Conservation (phyloP, 2,329 filamentous ascomycete species). For the Cladophialophora chaetospira region DNA sequence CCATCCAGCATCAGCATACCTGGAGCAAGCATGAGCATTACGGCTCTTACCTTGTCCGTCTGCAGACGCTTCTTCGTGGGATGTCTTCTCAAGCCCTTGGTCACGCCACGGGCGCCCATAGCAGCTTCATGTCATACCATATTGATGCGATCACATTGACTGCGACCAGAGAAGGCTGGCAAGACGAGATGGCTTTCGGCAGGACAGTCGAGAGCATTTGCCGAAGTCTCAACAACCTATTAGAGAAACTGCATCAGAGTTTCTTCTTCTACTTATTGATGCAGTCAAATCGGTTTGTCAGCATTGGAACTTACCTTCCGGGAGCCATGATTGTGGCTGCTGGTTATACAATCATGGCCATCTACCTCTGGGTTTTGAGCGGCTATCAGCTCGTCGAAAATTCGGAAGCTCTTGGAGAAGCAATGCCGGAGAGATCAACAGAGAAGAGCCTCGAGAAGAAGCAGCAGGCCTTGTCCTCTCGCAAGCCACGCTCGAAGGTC, state of each 20-base stretch:
- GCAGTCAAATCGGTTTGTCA: constrained; percentile 89
- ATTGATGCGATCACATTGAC: constrained; percentile 94
- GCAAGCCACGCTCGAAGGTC: constrained; percentile 1
- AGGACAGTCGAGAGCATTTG: constrained; percentile 87
- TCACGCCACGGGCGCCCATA: constrained; percentile 86
- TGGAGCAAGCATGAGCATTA: constrained; percentile 60
- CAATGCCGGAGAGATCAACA: too few species aligned
- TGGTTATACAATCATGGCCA: constrained; percentile 94
- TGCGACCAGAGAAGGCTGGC: constrained; percentile 87
- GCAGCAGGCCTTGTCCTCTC: constrained; percentile 13
- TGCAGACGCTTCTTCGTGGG: constrained; percentile 85
- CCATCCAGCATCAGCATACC: constrained; percentile 74
- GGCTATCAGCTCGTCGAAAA: constrained; percentile 57
- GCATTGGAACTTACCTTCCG: constrained; percentile 94
- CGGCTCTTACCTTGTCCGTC: constrained; percentile 76
- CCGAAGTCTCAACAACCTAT: constrained; percentile 89
- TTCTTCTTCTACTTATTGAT: constrained; percentile 99
- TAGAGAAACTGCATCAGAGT: constrained; percentile 96
- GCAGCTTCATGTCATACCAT: constrained; percentile 95
- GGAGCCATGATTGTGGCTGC: constrained; percentile 96
- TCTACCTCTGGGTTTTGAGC: constrained; percentile 89
- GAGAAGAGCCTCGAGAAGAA: constrained; percentile 19
- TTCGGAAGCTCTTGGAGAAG: too few species aligned
- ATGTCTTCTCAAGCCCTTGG: constrained; percentile 92
- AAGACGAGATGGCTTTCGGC: constrained; percentile 96